Base-by-base conservation (phyloP, 306 rosid species). In the Vigna hirtella region DNA sequence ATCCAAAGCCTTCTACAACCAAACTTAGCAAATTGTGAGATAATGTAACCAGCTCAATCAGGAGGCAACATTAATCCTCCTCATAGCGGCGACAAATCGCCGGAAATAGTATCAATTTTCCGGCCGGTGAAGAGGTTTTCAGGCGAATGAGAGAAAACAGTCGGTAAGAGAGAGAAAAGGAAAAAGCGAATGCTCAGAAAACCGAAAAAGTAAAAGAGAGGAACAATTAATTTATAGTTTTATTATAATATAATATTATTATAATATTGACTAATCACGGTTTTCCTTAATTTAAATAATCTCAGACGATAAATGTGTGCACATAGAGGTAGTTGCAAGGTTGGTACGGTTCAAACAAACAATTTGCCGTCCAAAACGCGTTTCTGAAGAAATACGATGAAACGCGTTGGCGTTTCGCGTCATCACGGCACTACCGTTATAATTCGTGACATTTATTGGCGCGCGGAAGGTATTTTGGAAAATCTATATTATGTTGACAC, bases 281-380 rank as follows among this genome's bases (percentile, higher is more conserved):
- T 0, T 10, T 22, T 2, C 6, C 7, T 5, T 28, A 4, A 14
- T 58, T 56, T 62, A 30, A 70, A 81, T 16, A 22, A 34, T 45
- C 24, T 17, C 28, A 32, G 76, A 47, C 72, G 70, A 51, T 58
- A 79, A 40, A 57, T 51, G 85, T 80, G 81, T 79, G 73, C 76
- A 32, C 26, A 7, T 3, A 63, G 48, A 24, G 64, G 64, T 57
- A 22, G 64, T 22, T 22, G 16, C 4, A 24, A 65, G 79, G 91
- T 88, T 86, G 79, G 93, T 82, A 89, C 93, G 86, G 26, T 52
- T 16, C 10, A n/a, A n/a, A 87, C 90, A 73, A 86, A 87, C 87
- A 74, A 80, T 79, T 73, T 68, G 82, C 81, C 87, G 89, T 85
- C 93, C 84, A 83, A 85, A 88, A 85, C 93, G 93, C 87, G 89